Base-by-base conservation (phyloP, 2,329 filamentous ascomycete species). In the Trichoderma sp. region DNA sequence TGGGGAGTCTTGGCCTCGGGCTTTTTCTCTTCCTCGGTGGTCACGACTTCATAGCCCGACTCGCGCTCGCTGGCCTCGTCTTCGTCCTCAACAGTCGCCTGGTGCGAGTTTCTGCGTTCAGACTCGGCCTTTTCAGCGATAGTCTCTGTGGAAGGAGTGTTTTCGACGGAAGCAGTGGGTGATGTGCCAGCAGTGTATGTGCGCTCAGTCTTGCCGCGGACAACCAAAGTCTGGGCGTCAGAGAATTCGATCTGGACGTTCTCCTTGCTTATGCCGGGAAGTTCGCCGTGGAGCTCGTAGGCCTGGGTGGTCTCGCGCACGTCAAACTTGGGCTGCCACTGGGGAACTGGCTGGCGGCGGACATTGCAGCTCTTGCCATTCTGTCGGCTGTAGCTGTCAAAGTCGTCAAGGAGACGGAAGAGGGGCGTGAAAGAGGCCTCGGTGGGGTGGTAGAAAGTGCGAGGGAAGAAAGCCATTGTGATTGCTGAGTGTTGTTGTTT, bases 271-370 rank as follows among this genome's bases (percentile, higher is more conserved):
- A 95, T 85, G 70, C 93, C 93, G 0, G 93, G 91, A 6, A 95
- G 88, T 81, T 95, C 93, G 77, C 93, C 93, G 76, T 95, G 89
- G 23, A 95, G 90, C 81, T 95, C 91, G 79, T 94, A 95, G 74
- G 84, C 80, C 6, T 88, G 82, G 73, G 87, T 86, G 13, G 87
- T 88, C 83, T 96, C 93, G 79, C 88, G 90, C 73, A 95, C 86
- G 77, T 95, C 93, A 78, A 95, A 95, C 81, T 90, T 92, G 69
- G 93, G 93, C 71, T 88, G 87, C 87, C 94, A 95, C 78, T 87
- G 84, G 61, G 84, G 85, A 62, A 86, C 75, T 71, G 73, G 74
- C 32, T 72, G 70, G 62, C 77, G 77, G 39, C 76, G 77, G 63
- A 76, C 75, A 58, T 75, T 72, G 61, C 76, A 78, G 61, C 74